These are phyloP conservation scores for Auriscalpium microsporum DNA, from an alignment of 768 basidiomycete species.

Conservation along the genomic window DNA sequence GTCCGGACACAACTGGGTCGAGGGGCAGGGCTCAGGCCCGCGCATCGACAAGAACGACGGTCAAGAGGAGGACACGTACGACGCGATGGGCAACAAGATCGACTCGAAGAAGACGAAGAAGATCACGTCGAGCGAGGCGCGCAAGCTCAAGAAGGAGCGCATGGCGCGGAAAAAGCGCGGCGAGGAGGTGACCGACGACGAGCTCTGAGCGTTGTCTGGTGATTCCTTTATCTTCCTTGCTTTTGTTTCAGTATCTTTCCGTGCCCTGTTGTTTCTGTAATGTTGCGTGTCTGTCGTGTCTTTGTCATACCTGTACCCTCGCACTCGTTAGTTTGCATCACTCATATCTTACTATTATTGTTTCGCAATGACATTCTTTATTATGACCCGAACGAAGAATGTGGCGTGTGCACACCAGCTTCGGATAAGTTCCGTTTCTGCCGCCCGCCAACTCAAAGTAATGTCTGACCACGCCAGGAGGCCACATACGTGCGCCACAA, in stretches of 20 bases:
- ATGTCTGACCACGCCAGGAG: too few relatives aligned
- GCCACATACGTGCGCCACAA: too few relatives aligned
- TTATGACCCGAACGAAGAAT: neutral
- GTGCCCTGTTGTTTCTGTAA: neutral
- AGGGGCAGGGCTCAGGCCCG: constrained; percentile 92
- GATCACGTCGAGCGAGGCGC: constrained; percentile 68
- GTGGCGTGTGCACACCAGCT: too few relatives aligned
- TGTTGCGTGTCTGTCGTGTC: constrained; percentile 4
- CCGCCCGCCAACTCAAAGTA: too few relatives aligned
- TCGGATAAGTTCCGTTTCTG: too few relatives aligned
- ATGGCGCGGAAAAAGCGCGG: constrained; percentile 85
- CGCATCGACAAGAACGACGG: constrained; percentile 92
- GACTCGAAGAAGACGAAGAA: constrained; percentile 83
- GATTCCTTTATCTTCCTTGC: neutral
- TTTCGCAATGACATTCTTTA: neutral
- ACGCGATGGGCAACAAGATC: constrained; percentile 98
- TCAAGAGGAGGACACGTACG: constrained; percentile 85
- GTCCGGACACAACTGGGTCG: constrained; percentile 99
- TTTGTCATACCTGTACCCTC: constrained; percentile 19
- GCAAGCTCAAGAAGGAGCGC: constrained; percentile 96
- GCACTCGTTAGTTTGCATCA: constrained; percentile 9
- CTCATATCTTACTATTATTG: constrained; percentile 12
- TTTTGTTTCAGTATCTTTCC: neutral
- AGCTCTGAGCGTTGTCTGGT: constrained; percentile 21
- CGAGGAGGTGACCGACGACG: constrained; percentile 60